Percentiles rank a stretch among this genome's conserved stretches.
Evolutionary conservation across 805 yeast species (phyloP).

Genomic region (Pichia heedii): DNA sequence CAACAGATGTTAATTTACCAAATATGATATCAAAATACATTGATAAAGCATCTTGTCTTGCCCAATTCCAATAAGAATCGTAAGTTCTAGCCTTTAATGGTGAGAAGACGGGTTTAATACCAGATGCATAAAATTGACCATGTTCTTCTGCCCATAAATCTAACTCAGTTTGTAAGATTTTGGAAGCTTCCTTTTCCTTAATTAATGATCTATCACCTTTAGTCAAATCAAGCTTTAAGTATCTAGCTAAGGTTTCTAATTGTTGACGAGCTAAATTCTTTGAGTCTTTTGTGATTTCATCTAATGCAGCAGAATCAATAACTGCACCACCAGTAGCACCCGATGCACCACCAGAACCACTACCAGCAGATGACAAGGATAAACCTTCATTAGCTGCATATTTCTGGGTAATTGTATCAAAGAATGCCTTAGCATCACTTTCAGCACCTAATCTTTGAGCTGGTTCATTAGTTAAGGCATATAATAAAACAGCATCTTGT

Average conservation of each 20-base stretch:
- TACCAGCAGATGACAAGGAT: conserved; percentile 56
- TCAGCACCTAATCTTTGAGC: conserved; percentile 80
- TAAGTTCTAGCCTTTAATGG: conserved; percentile 90
- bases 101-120: conserved; percentile 85
- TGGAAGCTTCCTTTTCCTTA: conserved; percentile 78
- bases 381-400: conserved; percentile 81
- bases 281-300: conserved; percentile 64
- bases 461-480: conserved; percentile 86
- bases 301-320: conserved; percentile 93
- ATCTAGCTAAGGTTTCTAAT: conserved; percentile 88
- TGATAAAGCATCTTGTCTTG: conserved; percentile 90
- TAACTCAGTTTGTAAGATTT: conserved; percentile 76
- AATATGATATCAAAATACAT: conserved; percentile 95
- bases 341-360: conserved; percentile 36
- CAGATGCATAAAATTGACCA: conserved; percentile 90
- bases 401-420: conserved; percentile 74
- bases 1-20: conserved; percentile 83
- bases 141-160: conserved; percentile 85
- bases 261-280: conserved; percentile 66
- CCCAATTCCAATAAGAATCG: conserved; percentile 99
- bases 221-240: conserved; percentile 85
- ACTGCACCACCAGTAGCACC: conserved; percentile 74
- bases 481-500: conserved; percentile 81
- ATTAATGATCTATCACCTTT: conserved; percentile 81
- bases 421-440: conserved; percentile 80